Percentiles rank a stretch among this genome's conserved stretches.
Evolutionary conservation across 352 stramenopile genomes (phyloP).

Genomic region (Phytopythium boreale): DNA sequence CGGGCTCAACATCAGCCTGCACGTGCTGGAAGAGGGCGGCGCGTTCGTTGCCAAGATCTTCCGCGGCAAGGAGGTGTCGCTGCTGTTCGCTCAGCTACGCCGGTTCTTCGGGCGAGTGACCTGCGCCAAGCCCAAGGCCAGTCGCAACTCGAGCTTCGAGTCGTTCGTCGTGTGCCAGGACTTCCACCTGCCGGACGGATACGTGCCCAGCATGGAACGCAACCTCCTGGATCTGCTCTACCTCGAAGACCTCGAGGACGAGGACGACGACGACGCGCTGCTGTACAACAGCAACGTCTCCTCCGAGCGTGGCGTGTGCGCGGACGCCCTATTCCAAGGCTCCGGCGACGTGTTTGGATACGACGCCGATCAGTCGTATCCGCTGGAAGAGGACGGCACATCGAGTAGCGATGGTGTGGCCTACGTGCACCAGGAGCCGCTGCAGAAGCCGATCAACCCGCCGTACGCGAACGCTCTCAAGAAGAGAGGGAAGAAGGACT

Average conservation of each 20-base stretch:
- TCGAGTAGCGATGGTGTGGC: slow-evolving; percentile 9
- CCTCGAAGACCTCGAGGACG: slow-evolving; percentile 33
- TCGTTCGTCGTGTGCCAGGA: slow-evolving; percentile 76
- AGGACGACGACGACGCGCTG: slow-evolving; percentile 10
- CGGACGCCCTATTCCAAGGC: slow-evolving; percentile 63
- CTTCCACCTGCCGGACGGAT: slow-evolving; percentile 51
- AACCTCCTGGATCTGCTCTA: slow-evolving; percentile 74
- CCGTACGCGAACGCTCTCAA: slow-evolving; percentile 77
- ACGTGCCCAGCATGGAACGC: slow-evolving; percentile 59
- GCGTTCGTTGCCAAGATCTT: slow-evolving; percentile 88
- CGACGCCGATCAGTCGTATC: slow-evolving; percentile 84
- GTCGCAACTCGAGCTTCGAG: slow-evolving; percentile 84
- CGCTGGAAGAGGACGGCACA: slow-evolving; percentile 39
- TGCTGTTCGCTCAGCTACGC: slow-evolving; percentile 68
- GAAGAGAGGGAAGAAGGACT: slow-evolving; percentile 35
- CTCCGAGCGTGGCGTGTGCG: slow-evolving; percentile 42
- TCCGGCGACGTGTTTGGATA: slow-evolving; percentile 77
- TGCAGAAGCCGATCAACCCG: slow-evolving; percentile 86
- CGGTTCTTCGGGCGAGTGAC: slow-evolving; percentile 71
- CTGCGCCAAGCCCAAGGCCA: slow-evolving; percentile 83
- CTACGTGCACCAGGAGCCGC: slow-evolving; percentile 71
- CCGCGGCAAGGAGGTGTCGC: slow-evolving; percentile 72
- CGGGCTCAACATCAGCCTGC: slow-evolving; percentile 76
- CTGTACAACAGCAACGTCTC: slow-evolving; percentile 25
- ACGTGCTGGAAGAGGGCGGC: slow-evolving; percentile 64